A percentile compares a stretch with the other conserved stretches of the same genome.
phyloP scores from a whole-genome alignment of 2,329 filamentous ascomycete genomes.

The Fusarium chuoi region DNA sequence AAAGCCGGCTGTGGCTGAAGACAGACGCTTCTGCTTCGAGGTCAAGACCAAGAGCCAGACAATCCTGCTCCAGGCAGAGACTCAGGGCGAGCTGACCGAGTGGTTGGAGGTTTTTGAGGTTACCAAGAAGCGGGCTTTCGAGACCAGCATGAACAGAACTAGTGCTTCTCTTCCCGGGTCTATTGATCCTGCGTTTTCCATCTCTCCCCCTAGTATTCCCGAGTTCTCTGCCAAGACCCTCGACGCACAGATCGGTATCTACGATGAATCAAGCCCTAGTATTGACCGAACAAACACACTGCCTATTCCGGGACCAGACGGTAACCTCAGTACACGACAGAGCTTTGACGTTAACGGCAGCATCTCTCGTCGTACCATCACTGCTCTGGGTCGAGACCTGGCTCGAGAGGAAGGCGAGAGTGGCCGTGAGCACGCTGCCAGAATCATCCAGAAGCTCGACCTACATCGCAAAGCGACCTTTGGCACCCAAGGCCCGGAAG shows the following conservation, averaged over 20 bases:
- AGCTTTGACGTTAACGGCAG: conserved; percentile 75
- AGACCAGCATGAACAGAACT: conserved; percentile 70
- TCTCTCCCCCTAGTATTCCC: conserved; percentile 85
- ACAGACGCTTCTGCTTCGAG: conserved; percentile 96
- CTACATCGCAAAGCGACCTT: conserved; percentile 82
- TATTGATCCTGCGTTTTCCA: conserved; percentile 84
- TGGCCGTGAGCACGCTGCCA: conserved; percentile 81
- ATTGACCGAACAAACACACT: conserved; percentile 73
- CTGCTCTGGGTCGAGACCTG: conserved; percentile 59
- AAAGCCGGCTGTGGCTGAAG: conserved; percentile 89
- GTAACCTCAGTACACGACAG: conserved; percentile 63
- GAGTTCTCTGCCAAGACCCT: conserved; percentile 87
- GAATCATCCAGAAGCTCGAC: conserved; percentile 93
- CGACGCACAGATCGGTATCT: conserved; percentile 70
- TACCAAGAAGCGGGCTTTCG: conserved; percentile 91
- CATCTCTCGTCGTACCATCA: conserved; percentile 65
- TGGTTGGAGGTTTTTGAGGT: conserved; percentile 96
- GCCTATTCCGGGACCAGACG: conserved; percentile 69
- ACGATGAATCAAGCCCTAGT: conserved; percentile 57
- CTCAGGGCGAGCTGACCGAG: conserved; percentile 88
- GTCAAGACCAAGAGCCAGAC: conserved; percentile 97
- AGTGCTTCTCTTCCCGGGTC: conserved; percentile 59
- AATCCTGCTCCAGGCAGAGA: conserved; percentile 91
- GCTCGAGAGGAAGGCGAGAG: conserved; percentile 77
- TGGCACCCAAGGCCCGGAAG: conserved; percentile 53